Conservation (phyloP, 2,329 filamentous ascomycete genomes). For the Trichophyton simii region DNA sequence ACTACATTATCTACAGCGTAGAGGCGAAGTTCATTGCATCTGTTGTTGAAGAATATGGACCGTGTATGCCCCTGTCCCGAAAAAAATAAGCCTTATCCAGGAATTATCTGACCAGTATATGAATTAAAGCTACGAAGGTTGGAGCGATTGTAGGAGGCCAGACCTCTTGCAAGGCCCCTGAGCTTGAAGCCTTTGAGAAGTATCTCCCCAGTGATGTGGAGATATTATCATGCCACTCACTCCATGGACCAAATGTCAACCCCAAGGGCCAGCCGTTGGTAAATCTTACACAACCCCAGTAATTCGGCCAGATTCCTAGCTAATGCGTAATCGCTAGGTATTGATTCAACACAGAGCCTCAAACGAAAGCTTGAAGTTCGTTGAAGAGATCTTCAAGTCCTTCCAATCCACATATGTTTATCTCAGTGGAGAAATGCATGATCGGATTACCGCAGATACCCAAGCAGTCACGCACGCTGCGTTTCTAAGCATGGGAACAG, state of each 20-base stretch:
- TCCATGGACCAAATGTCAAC: constrained; percentile 86
- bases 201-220: constrained; percentile 79
- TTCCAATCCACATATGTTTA: constrained; percentile 77
- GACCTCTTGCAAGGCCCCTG: constrained; percentile 94
- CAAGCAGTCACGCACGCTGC: constrained; percentile 96
- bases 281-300: constrained; percentile 18
- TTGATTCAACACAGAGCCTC: constrained; percentile 87
- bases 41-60: constrained; percentile 79
- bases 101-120: constrained; percentile 9
- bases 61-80: constrained; percentile 52
- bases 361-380: constrained; percentile 59
- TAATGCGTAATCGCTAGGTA: constrained; percentile 34
- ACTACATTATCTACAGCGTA: constrained; percentile 98
- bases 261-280: constrained; percentile 81
- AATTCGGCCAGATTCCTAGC: not conserved
- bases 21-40: constrained; percentile 81
- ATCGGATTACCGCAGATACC: constrained; percentile 95
- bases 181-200: constrained; percentile 84
- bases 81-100: not conserved
- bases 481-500: constrained; percentile 93
- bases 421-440: constrained; percentile 75
- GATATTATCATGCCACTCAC: constrained; percentile 90
- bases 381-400: constrained; percentile 69
- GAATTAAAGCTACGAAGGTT: constrained; percentile 66
- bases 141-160: constrained; percentile 93